Percentiles rank a stretch among this genome's conserved stretches.
These are phyloP conservation scores for Saccharomycopsis microspora DNA, from an alignment of 805 yeast species.

Conservation along the genomic window DNA sequence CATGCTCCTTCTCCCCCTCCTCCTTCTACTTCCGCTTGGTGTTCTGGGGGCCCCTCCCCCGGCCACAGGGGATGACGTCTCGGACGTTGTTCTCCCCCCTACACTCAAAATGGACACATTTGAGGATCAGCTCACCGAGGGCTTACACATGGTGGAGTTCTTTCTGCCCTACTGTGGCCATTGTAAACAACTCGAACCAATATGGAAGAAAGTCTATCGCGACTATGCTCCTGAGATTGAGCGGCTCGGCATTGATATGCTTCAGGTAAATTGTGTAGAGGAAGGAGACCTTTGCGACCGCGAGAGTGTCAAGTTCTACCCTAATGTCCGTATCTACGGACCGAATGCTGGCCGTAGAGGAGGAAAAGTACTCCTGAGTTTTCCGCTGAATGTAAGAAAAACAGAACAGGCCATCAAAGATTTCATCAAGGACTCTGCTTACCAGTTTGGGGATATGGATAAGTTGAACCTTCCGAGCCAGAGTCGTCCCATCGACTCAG, in stretches of 20 bases:
- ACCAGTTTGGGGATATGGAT: slow-evolving; percentile 30
- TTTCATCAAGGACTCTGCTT: slow-evolving; percentile 43
- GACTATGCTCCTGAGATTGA: slow-evolving; percentile 34
- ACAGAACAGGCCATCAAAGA: slow-evolving; percentile 37
- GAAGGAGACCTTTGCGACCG: slow-evolving; percentile 76
- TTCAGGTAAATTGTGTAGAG: slow-evolving; percentile 77
- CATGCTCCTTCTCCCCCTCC: too few relatives aligned
- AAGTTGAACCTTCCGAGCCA: slow-evolving; percentile 29
- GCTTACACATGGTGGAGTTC: slow-evolving; percentile 73
- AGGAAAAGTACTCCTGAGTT: slow-evolving; percentile 30
- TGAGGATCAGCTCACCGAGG: slow-evolving; percentile 34
- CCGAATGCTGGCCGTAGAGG: slow-evolving; percentile 33
- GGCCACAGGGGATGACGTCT: neutral
- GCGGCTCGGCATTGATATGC: slow-evolving; percentile 38
- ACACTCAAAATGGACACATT: slow-evolving; percentile 40
- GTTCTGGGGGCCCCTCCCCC: too few relatives aligned
- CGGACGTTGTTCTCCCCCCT: slow-evolving; percentile 30
- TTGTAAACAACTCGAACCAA: slow-evolving; percentile 70
- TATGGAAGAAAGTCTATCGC: slow-evolving; percentile 61
- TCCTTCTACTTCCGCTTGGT: too few relatives aligned
- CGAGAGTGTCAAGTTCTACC: slow-evolving; percentile 56
- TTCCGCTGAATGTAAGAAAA: slow-evolving; percentile 35
- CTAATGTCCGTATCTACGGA: slow-evolving; percentile 59
- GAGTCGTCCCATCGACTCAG: slow-evolving; percentile 29
- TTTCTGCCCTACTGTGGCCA: slow-evolving; percentile 85